A percentile compares a stretch with the other conserved stretches of the same genome.
These are phyloP conservation scores for Coemansia asiatica DNA, from an alignment of 192 early-diverging fungal genomes.

Conservation along the genomic window DNA sequence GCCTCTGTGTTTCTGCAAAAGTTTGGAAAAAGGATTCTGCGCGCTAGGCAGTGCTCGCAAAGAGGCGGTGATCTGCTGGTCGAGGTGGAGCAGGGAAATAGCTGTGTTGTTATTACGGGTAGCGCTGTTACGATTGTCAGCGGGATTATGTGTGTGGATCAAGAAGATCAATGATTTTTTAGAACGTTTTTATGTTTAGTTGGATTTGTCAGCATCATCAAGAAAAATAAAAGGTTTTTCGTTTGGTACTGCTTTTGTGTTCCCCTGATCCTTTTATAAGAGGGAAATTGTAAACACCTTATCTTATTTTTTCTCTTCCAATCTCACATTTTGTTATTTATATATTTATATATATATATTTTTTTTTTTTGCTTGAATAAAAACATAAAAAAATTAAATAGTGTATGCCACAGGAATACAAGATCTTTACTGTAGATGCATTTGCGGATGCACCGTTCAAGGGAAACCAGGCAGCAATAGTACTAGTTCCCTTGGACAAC, in stretches of 20 bases:
- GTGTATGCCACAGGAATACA: slow-evolving; percentile 8
- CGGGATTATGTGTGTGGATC: slow-evolving; percentile 9
- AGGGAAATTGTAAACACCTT: too few species aligned
- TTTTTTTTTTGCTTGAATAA: too few species aligned
- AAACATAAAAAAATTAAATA: slow-evolving; percentile 13
- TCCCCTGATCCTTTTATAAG: too few species aligned
- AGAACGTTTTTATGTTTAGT: too few species aligned
- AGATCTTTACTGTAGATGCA: slow-evolving; percentile 40
- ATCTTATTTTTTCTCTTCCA: too few species aligned
- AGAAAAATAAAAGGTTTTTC: not conserved
- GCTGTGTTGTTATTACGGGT: slow-evolving; percentile 12
- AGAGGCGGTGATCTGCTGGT: slow-evolving; percentile 19
- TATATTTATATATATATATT: not conserved
- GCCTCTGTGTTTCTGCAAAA: slow-evolving; percentile 19
- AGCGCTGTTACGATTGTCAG: slow-evolving; percentile 20
- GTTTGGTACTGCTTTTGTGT: too few species aligned
- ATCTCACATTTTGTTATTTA: not conserved
- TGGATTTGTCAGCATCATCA: not conserved
- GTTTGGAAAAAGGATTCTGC: slow-evolving; percentile 16
- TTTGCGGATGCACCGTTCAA: slow-evolving; percentile 31
- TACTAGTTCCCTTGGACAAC: slow-evolving; percentile 19
- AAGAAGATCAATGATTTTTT: too few species aligned
- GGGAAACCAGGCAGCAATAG: slow-evolving; percentile 49
- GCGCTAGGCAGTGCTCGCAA: slow-evolving; percentile 28
- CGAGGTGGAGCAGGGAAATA: slow-evolving; percentile 1